Conservation (phyloP, 768 basidiomycete species). For the Termitomyces sp. region DNA sequence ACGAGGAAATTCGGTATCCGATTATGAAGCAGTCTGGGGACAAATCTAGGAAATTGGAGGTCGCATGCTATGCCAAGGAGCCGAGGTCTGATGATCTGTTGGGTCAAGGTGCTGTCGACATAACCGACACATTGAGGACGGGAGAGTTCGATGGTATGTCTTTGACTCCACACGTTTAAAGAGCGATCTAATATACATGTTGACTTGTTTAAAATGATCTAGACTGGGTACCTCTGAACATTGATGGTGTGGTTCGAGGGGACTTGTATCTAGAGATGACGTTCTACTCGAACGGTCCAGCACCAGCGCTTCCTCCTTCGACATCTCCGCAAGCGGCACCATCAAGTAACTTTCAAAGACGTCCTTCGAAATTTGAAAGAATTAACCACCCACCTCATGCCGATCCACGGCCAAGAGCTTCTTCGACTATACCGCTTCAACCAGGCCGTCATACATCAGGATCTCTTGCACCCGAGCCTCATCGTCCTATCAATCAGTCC, state of each 20-base stretch:
- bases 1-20: slow-evolving; percentile 78
- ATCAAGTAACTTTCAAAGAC: slow-evolving; percentile 29
- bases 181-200: neutral
- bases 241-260: slow-evolving; percentile 60
- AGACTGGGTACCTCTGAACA: slow-evolving; percentile 32
- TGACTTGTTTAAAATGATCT: neutral
- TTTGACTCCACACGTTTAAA: neutral
- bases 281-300: slow-evolving; percentile 71
- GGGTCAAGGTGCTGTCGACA: slow-evolving; percentile 71
- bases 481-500: neutral
- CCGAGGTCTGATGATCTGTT: slow-evolving; percentile 66
- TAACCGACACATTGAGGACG: slow-evolving; percentile 71
- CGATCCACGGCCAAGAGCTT: neutral
- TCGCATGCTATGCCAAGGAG: slow-evolving; percentile 82
- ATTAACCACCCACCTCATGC: slow-evolving; percentile 35
- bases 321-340: slow-evolving; percentile 14
- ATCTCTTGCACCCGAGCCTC: neutral
- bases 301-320: slow-evolving; percentile 30
- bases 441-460: neutral
- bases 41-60: slow-evolving; percentile 57
- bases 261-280: slow-evolving; percentile 94
- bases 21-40: slow-evolving; percentile 53
- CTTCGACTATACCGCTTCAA: neutral
- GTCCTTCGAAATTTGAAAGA: slow-evolving; percentile 53
- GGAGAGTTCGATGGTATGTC: slow-evolving; percentile 89